Evolutionary conservation across 108 stramenopile genomes (phyloP).

Genomic region (Epithemia pelagica): DNA sequence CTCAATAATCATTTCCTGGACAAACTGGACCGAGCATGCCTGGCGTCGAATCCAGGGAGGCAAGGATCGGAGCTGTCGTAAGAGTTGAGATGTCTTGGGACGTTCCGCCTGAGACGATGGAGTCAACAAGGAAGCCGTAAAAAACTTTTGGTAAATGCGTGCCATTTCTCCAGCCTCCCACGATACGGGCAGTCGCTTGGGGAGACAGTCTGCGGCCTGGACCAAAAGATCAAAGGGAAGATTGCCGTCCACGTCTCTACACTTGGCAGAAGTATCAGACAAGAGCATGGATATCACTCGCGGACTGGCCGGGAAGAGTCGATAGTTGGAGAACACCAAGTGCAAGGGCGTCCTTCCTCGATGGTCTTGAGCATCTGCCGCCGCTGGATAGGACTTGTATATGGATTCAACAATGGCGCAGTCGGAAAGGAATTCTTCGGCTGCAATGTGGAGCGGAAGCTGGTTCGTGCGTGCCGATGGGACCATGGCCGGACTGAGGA

Average conservation of each 20-base stretch:
- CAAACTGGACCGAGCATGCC: constrained; percentile 23
- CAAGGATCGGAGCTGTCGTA: constrained; percentile 14
- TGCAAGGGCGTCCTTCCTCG: constrained; percentile 43
- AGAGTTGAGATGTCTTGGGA: constrained; percentile 10
- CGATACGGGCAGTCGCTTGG: constrained; percentile 4
- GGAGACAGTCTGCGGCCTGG: constrained; percentile 12
- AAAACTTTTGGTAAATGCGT: constrained; percentile 21
- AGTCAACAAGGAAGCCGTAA: constrained; percentile 21
- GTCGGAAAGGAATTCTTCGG: constrained; percentile 28
- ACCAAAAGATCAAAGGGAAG: constrained; percentile 32
- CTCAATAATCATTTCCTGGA: constrained; percentile 32
- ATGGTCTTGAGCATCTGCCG: constrained; percentile 29
- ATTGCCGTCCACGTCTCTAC: constrained; percentile 22
- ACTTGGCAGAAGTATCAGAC: constrained; percentile 21
- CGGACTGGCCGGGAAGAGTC: constrained; percentile 18
- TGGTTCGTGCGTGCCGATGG: constrained; percentile 17
- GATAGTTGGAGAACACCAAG: constrained; percentile 27
- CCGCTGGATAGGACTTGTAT: constrained; percentile 32
- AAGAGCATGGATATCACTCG: constrained; percentile 23
- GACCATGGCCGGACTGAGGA: constrained; percentile 26
- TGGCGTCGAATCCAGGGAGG: constrained; percentile 42
- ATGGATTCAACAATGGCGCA: constrained; percentile 19
- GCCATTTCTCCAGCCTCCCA: constrained; percentile 1
- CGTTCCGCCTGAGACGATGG: constrained; percentile 4
- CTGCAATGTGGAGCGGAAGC: constrained; percentile 40